Percentiles rank a stretch among this genome's conserved stretches.
Evolutionary conservation across 495 filamentous ascomycete species (phyloP).

Genomic region (Hypoxylon perforatum): DNA sequence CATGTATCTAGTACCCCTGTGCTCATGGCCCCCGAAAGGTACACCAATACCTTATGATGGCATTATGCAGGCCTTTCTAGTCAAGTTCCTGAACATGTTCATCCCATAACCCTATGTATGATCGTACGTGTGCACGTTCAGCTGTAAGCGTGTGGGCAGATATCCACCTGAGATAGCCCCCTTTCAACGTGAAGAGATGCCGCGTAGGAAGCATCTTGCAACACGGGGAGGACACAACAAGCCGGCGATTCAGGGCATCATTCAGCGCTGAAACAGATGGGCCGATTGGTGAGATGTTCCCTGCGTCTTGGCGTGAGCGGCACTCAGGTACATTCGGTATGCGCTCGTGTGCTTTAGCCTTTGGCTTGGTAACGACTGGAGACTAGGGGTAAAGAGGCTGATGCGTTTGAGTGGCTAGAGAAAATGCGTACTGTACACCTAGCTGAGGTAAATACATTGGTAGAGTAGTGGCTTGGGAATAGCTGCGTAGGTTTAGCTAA

Average conservation of each 20-base stretch:
- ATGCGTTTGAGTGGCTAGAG: neutral
- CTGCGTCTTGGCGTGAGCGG: conserved; percentile 22
- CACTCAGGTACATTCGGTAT: conserved; percentile 10
- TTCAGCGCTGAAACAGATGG: conserved; percentile 22
- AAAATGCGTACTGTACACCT: neutral
- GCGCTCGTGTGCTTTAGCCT: too few relatives aligned
- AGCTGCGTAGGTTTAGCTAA: conserved; percentile 5
- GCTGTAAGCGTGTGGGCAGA: neutral
- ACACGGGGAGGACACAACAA: conserved; percentile 8
- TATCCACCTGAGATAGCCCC: neutral
- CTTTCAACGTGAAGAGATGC: conserved; percentile 12
- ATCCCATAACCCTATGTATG: conserved; percentile 4
- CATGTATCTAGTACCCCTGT: conserved; percentile 19
- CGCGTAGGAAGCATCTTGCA: conserved; percentile 10
- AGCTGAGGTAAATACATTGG: too few relatives aligned
- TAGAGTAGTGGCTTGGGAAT: neutral
- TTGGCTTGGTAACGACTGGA: too few relatives aligned
- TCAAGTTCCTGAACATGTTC: conserved; percentile 3
- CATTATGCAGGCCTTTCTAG: conserved; percentile 37
- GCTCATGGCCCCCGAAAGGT: conserved; percentile 7
- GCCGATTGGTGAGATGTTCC: conserved; percentile 18
- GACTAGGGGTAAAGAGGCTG: neutral
- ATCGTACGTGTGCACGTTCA: conserved; percentile 10
- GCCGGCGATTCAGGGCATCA: conserved; percentile 3
- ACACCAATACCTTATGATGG: conserved; percentile 24